Conservation (phyloP, 805 yeast genomes). For the Saccharomyces eubayanus region DNA sequence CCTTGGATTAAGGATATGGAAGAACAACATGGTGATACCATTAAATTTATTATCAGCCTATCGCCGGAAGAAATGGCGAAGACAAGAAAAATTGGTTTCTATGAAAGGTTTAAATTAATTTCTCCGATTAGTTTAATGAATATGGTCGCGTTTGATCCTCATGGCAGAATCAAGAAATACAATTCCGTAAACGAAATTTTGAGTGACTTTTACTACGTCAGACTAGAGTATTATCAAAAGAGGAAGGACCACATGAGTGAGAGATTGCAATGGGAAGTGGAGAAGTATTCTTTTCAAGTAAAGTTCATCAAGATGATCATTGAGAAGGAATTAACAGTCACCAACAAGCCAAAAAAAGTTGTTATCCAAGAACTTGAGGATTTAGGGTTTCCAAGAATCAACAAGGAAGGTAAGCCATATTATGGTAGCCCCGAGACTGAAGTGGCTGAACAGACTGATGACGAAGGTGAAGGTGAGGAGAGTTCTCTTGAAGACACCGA, state of each 20-base stretch:
- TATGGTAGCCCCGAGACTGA: slow-evolving; percentile 34
- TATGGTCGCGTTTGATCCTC: slow-evolving; percentile 93
- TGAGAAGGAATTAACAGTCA: slow-evolving; percentile 58
- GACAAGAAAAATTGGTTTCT: slow-evolving; percentile 63
- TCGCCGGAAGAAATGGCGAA: slow-evolving; percentile 77
- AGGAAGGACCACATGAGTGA: slow-evolving; percentile 75
- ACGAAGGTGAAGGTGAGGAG: slow-evolving; percentile 36
- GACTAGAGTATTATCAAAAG: slow-evolving; percentile 83
- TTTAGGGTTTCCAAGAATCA: slow-evolving; percentile 68
- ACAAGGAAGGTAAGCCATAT: slow-evolving; percentile 58
- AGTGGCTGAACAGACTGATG: slow-evolving; percentile 24
- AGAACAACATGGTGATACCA: slow-evolving; percentile 81
- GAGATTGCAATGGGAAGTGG: slow-evolving; percentile 64
- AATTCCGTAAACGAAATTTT: slow-evolving; percentile 68
- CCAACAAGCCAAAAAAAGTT: slow-evolving; percentile 61
- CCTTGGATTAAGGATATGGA: slow-evolving; percentile 93
- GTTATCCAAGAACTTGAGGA: slow-evolving; percentile 56
- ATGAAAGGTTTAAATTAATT: slow-evolving; percentile 74
- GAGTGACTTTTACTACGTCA: slow-evolving; percentile 73
- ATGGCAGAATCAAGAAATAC: slow-evolving; percentile 79
- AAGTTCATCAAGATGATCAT: slow-evolving; percentile 86
- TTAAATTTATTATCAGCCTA: slow-evolving; percentile 70
- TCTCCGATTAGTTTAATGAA: slow-evolving; percentile 64
- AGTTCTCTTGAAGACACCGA: slow-evolving; percentile 31
- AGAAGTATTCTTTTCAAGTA: slow-evolving; percentile 73